Percentiles rank a stretch among this genome's conserved stretches.
Evolutionary conservation across 768 basidiomycete species (phyloP).

Genomic region (Lentinula raphanica): DNA sequence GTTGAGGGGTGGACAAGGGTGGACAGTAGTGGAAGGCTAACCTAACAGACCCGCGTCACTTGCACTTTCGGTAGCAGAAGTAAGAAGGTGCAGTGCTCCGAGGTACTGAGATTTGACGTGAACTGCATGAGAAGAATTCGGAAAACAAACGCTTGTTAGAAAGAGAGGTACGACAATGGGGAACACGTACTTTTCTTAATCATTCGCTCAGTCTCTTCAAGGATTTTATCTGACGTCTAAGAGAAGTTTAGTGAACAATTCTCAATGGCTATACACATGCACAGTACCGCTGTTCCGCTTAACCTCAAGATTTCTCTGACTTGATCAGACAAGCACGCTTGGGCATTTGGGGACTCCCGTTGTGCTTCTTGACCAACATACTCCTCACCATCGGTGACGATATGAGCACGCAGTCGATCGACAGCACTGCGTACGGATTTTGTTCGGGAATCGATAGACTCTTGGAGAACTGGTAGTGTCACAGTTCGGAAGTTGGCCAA

Average conservation of each 20-base stretch:
- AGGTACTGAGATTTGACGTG: neutral
- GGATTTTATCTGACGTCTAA: neutral
- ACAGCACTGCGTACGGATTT: neutral
- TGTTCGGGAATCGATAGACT: neutral
- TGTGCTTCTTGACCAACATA: neutral
- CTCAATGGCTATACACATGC: neutral
- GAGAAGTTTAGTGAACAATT: neutral
- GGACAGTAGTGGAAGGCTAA: neutral
- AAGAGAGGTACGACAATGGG: neutral
- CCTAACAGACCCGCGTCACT: neutral
- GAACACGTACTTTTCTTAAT: neutral
- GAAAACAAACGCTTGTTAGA: neutral
- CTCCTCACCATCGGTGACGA: neutral
- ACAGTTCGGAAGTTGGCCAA: neutral
- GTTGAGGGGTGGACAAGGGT: neutral
- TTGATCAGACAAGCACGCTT: neutral
- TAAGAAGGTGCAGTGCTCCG: neutral
- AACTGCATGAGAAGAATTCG: neutral
- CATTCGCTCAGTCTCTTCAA: neutral
- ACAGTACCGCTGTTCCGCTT: neutral
- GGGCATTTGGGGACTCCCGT: neutral
- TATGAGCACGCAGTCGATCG: neutral
- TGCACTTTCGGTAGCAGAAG: neutral
- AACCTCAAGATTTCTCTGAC: neutral
- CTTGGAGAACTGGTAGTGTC: neutral